Conservation (phyloP, 1,139 yeast genomes). For the Sugiyamaella xylanicola region DNA sequence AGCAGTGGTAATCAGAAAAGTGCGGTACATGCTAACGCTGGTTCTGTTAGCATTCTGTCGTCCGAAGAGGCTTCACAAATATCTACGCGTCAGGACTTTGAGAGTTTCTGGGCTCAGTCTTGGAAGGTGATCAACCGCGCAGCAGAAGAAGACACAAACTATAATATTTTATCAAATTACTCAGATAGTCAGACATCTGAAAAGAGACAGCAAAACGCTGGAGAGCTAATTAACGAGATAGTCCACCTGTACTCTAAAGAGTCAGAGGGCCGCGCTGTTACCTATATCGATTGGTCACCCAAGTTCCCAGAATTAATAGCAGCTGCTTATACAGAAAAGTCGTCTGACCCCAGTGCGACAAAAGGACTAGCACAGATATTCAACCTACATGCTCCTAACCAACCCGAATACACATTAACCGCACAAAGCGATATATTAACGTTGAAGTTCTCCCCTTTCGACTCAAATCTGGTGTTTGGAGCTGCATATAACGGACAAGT, state of each 20-base stretch:
- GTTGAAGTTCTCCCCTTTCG: slow-evolving; percentile 46
- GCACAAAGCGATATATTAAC: slow-evolving; percentile 50
- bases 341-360: slow-evolving; percentile 33
- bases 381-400: slow-evolving; percentile 46
- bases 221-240: slow-evolving; percentile 28
- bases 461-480: slow-evolving; percentile 47
- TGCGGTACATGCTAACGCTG: too few relatives aligned
- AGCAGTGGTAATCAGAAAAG: too few relatives aligned
- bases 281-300: slow-evolving; percentile 49
- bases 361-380: slow-evolving; percentile 45
- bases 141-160: slow-evolving; percentile 39
- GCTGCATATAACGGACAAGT: slow-evolving; percentile 54
- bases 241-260: slow-evolving; percentile 34
- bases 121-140: slow-evolving; percentile 48
- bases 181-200: slow-evolving; percentile 23
- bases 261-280: slow-evolving; percentile 42
- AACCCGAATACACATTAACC: slow-evolving; percentile 55
- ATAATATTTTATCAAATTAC: slow-evolving; percentile 44
- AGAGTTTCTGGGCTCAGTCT: slow-evolving; percentile 44
- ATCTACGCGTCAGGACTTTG: slow-evolving; percentile 19
- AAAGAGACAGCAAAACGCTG: slow-evolving; percentile 17
- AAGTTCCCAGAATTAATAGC: slow-evolving; percentile 49
- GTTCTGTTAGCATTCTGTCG: slow-evolving; percentile 1
- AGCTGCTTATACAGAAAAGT: slow-evolving; percentile 40
- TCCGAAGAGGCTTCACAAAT: slow-evolving; percentile 8